Evolutionary conservation across 108 stramenopile genomes (phyloP).

Genomic region (Stephanodiscus triporus): DNA sequence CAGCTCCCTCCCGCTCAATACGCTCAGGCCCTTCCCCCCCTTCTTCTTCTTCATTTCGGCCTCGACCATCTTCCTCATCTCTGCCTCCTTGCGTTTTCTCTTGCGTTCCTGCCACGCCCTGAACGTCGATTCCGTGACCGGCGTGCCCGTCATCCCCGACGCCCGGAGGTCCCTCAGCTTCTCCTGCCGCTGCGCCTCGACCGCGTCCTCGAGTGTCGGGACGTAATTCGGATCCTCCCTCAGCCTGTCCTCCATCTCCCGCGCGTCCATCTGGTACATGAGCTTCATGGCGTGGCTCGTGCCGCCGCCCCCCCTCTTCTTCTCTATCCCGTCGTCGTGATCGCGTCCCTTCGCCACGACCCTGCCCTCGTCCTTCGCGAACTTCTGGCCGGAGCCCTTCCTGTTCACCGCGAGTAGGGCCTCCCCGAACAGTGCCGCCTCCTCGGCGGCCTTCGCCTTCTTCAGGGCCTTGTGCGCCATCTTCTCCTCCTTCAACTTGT

Average conservation of each 20-base stretch:
- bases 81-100: slow-evolving; percentile 75
- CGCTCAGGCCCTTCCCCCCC: slow-evolving; percentile 87
- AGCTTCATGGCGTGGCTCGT: slow-evolving; percentile 76
- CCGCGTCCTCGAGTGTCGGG: slow-evolving; percentile 86
- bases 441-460: slow-evolving; percentile 85
- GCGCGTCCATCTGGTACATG: slow-evolving; percentile 90
- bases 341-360: slow-evolving; percentile 81
- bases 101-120: slow-evolving; percentile 86
- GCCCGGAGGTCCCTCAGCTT: slow-evolving; percentile 82
- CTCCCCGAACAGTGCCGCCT: slow-evolving; percentile 83
- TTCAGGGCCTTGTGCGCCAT: slow-evolving; percentile 63
- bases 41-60: slow-evolving; percentile 91
- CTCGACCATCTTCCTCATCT: slow-evolving; percentile 81
- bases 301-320: slow-evolving; percentile 69
- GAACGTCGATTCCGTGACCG: slow-evolving; percentile 83
- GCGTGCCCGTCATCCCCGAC: slow-evolving; percentile 73
- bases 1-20: slow-evolving; percentile 82
- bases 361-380: slow-evolving; percentile 63
- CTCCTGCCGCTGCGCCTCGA: slow-evolving; percentile 85
- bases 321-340: slow-evolving; percentile 60
- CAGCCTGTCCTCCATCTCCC: slow-evolving; percentile 86
- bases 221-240: slow-evolving; percentile 93
- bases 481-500: slow-evolving; percentile 68
- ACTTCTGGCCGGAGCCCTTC: slow-evolving; percentile 52
- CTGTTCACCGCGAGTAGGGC: slow-evolving; percentile 79